Conservation (phyloP, 495 filamentous ascomycete species). For the Tuber magnatum region DNA sequence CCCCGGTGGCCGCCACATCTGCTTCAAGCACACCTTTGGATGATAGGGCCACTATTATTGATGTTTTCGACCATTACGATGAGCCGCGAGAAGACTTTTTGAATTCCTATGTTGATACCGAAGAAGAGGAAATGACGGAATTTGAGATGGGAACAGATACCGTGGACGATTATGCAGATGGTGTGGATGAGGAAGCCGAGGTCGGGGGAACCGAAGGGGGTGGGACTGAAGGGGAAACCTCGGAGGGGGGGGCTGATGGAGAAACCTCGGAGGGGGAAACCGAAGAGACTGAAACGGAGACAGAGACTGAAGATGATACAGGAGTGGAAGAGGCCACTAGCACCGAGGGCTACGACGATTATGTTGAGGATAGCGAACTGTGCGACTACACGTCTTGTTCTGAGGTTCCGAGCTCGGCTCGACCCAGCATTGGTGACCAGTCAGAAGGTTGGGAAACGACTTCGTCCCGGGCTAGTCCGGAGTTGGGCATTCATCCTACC, state of each 20-base stretch:
- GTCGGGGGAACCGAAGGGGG: slow-evolving; percentile 23
- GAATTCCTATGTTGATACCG: slow-evolving; percentile 33
- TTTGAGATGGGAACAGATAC: slow-evolving; percentile 22
- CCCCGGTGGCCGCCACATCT: slow-evolving; percentile 29
- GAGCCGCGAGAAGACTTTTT: slow-evolving; percentile 39
- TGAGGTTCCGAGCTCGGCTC: slow-evolving; percentile 33
- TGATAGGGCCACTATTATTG: slow-evolving; percentile 35
- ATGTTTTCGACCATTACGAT: slow-evolving; percentile 40
- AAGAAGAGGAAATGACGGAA: slow-evolving; percentile 16
- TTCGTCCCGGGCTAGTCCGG: slow-evolving; percentile 34
- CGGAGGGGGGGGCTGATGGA: slow-evolving; percentile 18
- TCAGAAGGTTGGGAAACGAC: slow-evolving; percentile 29
- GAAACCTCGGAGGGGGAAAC: slow-evolving; percentile 20
- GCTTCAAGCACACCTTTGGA: slow-evolving; percentile 33
- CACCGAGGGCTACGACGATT: slow-evolving; percentile 18
- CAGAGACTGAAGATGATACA: slow-evolving; percentile 30
- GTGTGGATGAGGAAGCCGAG: slow-evolving; percentile 14
- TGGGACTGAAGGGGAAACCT: slow-evolving; percentile 14
- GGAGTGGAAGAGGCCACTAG: slow-evolving; percentile 26
- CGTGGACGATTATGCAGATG: slow-evolving; percentile 24
- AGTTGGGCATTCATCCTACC: slow-evolving; percentile 32
- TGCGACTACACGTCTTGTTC: slow-evolving; percentile 40
- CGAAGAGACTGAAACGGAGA: slow-evolving; percentile 10
- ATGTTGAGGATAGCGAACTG: slow-evolving; percentile 36
- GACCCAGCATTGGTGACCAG: slow-evolving; percentile 29